Base-by-base conservation (phyloP, 495 filamentous ascomycete species). In the Venustampulla echinocandica region DNA sequence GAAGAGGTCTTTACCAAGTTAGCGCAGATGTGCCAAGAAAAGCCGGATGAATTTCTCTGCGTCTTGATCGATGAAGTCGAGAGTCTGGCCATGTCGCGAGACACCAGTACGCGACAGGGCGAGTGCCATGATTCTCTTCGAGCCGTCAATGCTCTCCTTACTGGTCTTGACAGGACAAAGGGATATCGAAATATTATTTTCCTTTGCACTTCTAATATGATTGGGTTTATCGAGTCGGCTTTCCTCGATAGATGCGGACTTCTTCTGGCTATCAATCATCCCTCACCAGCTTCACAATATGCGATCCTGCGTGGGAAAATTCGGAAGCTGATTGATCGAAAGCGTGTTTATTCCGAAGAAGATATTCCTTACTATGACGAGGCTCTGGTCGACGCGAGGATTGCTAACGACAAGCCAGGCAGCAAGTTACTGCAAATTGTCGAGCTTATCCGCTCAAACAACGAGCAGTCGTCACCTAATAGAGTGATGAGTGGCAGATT, bases 31-130 rank as follows among this genome's bases (percentile, higher is more conserved):
- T 65, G 69, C 3, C 46, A 61, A 23, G 59, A 67, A 32, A 64
- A 74, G 36, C 56, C 63, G 1, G 51, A 59, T 10, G 55, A 55
- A 1, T 63, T 77, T 14, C 50, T 74, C 21, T 70, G 65, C 46
- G 62, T 79, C 5, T 50, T 79, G 1, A 65, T 79, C 25, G 75
- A 79, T 53, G 73, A 76, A 42, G 64, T 77, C 25, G 75, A 79
- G 52, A 74, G 64, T 20, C 53, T 79, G 9, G 64, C 74, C n/a
- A 58, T 64, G 35, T 61, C 60, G 1, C 63, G 72, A 23, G 61
- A 68, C 36, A 53, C 66, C 1, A 49, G 58, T 7, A 58, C 24
- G 25, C 49, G 56, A 9, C 63, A 64, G 43, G 48, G 44, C 6
- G 75, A 79, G 52, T 68, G 64, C 10, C 61, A 62, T 17, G 74